Percentiles rank a stretch among this genome's conserved stretches.
phyloP scores from a whole-genome alignment of 2,329 filamentous ascomycete genomes.

The Plectosphaerella cucumerina region DNA sequence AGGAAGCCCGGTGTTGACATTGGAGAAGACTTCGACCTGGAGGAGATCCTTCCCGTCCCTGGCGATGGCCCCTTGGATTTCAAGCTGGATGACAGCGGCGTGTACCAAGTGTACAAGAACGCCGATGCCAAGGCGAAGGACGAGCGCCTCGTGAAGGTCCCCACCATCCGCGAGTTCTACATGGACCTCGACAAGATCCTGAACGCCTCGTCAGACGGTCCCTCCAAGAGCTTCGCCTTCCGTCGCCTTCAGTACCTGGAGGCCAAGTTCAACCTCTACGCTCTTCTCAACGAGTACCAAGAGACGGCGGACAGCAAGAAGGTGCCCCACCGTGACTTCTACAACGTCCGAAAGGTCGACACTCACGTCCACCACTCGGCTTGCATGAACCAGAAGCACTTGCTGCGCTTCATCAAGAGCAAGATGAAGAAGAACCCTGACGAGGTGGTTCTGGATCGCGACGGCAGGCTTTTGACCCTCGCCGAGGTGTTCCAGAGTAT shows the following conservation, averaged over 20 bases:
- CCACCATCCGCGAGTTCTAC: conserved; percentile 91
- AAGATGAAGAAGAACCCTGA: conserved; percentile 99
- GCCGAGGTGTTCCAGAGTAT: conserved; percentile 96
- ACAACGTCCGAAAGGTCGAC: conserved; percentile 97
- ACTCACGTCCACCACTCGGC: conserved; percentile 99
- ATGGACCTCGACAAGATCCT: conserved; percentile 87
- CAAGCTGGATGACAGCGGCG: conserved; percentile 74
- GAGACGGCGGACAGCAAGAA: conserved; percentile 97
- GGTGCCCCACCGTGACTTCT: conserved; percentile 96
- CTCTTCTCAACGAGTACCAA: conserved; percentile 91
- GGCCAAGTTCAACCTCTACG: conserved; percentile 94
- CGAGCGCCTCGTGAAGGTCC: conserved; percentile 75
- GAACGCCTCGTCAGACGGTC: conserved; percentile 88
- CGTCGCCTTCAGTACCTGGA: conserved; percentile 91
- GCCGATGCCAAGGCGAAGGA: conserved; percentile 56
- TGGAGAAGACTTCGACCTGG: conserved; percentile 85
- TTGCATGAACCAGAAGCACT: conserved; percentile 99
- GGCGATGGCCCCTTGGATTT: conserved; percentile 68
- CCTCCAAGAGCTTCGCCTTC: conserved; percentile 95
- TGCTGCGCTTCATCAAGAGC: conserved; percentile 97
- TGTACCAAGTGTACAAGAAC: conserved; percentile 88
- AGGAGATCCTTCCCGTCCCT: conserved; percentile 72
- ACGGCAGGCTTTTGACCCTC: conserved; percentile 87
- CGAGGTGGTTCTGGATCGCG: conserved; percentile 87
- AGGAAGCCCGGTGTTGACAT: conserved; percentile 88